Evolutionary conservation across 768 basidiomycete genomes (phyloP), one percentile per base, ranked within the genome.

Genomic region (Mycena alexandri): DNA sequence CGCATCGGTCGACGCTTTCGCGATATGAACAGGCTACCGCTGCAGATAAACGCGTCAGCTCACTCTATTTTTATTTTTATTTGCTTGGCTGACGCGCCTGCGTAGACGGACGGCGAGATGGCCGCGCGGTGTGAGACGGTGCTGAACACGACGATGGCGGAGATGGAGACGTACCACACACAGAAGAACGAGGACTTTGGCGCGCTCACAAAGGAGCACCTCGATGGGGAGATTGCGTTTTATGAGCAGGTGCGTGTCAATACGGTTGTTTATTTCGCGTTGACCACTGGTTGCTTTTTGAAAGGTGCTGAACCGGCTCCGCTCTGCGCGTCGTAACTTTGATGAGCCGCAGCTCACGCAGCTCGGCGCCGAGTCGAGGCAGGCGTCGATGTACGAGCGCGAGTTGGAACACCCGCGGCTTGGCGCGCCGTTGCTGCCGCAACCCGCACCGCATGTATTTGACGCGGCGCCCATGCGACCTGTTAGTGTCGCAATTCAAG

Each of bases 71-170:
- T 12, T 41, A 10, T 38, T 38, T 10, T 38, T 2, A 11, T 22
- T 5, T 34, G 21, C 53, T 1, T 13, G 36, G 9, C 16, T 22
- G 19, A n/a, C 9, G 11, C 22, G 50, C 36, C 24, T 55, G 38
- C 25, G 33, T 74, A 91, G 89, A 76, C 84, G 16, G 83, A 90
- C 71, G 89, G 90, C 53, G 89, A 91, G 19, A 79, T 90, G 68
- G 88, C 89, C 2, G 84, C 87, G 4, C 87, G 94, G 21, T 95
- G 92, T 75, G 94, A 96, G 78, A 95, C 94, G 0, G 93, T 95
- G 9, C 80, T 96, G 29, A 95, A 96, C 76, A 89, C 89, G 11
- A 95, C 94, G 2, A 90, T 94, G 89, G 93, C 94, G 0, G 94
- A 96, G 80, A 89, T 95, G 83, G 91, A 93, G 55, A 88, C 85